Conservation (phyloP, 2,329 filamentous ascomycete species). For the Hymenoscyphus infarciens region DNA sequence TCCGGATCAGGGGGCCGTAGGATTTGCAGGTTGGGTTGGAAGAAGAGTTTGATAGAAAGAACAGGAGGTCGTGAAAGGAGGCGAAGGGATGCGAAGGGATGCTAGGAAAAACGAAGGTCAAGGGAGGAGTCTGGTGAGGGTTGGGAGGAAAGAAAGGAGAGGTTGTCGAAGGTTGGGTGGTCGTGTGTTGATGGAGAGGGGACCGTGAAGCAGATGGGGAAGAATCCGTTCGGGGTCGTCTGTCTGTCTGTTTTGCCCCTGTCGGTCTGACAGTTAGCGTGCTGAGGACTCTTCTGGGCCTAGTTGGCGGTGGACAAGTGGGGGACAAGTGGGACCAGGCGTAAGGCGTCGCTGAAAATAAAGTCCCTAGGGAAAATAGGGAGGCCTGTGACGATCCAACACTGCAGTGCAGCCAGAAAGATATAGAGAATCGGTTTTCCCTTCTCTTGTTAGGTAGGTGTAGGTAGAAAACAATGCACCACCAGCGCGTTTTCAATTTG, state of each 20-base stretch:
- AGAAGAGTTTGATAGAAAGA: not conserved
- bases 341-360: slow-evolving; percentile 6
- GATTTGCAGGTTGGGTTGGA: not conserved
- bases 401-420: not conserved
- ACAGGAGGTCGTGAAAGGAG: not conserved
- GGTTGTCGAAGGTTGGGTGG: not conserved
- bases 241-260: not conserved
- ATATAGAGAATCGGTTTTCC: not conserved
- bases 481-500: no score
- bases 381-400: not conserved
- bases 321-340: not conserved
- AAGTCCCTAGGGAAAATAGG: no score
- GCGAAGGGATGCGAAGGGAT: not conserved
- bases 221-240: not conserved
- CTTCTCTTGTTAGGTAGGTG: no score
- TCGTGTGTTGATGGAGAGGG: not conserved
- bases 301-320: not conserved
- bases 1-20: not conserved
- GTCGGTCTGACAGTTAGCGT: not conserved
- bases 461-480: no score
- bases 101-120: not conserved
- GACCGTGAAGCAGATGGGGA: not conserved
- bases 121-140: not conserved
- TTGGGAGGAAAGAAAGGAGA: not conserved
- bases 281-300: not conserved